A percentile compares a stretch with the other conserved stretches of the same genome.
phyloP scores from a whole-genome alignment of 1,139 yeast genomes.

The Suhomyces anneliseae region DNA sequence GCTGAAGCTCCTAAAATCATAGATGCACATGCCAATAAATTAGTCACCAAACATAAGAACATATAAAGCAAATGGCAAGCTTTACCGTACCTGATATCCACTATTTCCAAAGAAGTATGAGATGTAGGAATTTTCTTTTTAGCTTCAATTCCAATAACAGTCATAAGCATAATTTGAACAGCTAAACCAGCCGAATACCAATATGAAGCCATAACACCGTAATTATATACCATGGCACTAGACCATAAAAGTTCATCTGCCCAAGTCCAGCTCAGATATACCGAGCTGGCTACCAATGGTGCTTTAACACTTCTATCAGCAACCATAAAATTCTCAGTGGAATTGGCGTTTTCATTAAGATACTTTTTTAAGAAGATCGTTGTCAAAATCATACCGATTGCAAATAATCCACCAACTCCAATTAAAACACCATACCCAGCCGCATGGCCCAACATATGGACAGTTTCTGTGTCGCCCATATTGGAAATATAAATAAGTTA shows the following conservation, averaged over 20 bases:
- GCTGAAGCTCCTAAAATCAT: constrained; percentile 40
- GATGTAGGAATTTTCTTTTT: constrained; percentile 32
- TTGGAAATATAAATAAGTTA: no score
- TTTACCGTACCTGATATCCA: constrained; percentile 32
- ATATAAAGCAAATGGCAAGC: constrained; percentile 31
- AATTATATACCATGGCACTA: constrained; percentile 27
- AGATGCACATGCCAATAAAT: constrained; percentile 32
- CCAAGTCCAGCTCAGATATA: constrained; percentile 33
- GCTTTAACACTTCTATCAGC: constrained; percentile 26
- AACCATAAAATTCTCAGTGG: constrained; percentile 33
- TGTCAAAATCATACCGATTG: constrained; percentile 30
- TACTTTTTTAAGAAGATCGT: constrained; percentile 26
- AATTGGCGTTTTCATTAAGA: constrained; percentile 27
- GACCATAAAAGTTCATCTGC: constrained; percentile 30
- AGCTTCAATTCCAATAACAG: constrained; percentile 30
- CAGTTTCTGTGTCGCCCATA: neutral
- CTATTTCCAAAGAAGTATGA: constrained; percentile 33
- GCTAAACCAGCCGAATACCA: constrained; percentile 32
- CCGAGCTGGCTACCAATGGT: constrained; percentile 26
- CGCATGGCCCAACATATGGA: constrained; percentile 20
- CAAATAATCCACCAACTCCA: constrained; percentile 33
- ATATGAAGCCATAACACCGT: constrained; percentile 28
- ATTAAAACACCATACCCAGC: constrained; percentile 32
- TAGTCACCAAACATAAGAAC: constrained; percentile 32
- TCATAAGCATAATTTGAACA: constrained; percentile 30